Conservation (phyloP, 441 rosid genomes). For the Lepidium campestre region DNA sequence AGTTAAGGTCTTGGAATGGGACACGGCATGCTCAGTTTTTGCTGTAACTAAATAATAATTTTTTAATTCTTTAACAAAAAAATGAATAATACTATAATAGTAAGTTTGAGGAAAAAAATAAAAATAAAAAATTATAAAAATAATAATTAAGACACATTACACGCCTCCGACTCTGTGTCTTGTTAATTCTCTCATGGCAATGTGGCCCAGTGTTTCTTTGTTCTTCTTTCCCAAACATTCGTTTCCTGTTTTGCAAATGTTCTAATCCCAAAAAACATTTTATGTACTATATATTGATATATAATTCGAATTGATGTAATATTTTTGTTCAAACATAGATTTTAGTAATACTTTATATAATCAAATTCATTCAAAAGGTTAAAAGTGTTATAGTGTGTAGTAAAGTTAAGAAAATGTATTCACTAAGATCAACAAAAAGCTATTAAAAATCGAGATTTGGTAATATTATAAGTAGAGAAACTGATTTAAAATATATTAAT, state of each 20-base stretch:
- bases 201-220: constrained; percentile 18
- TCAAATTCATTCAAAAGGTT: not conserved
- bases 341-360: not conserved
- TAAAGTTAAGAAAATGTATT: not conserved
- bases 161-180: constrained; percentile 26
- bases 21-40: constrained; percentile 13
- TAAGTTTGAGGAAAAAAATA: not conserved
- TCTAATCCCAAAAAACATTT: constrained; percentile 1
- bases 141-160: constrained; percentile 17
- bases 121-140: not conserved
- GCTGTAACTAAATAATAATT: no score
- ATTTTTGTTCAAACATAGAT: not conserved
- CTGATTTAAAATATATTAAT: no score
- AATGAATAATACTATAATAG: no score
- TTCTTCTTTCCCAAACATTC: constrained; percentile 25
- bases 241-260: constrained; percentile 2
- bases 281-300: not conserved
- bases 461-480: no score
- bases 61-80: no score
- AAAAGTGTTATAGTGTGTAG: not conserved
- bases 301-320: not conserved
- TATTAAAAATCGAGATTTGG: no score
- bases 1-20: not conserved
- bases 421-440: not conserved
- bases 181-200: constrained; percentile 16